Percentiles rank a stretch among this genome's conserved stretches.
Conservation (phyloP, 2,329 filamentous ascomycete species). For the Xylariaceae sp. region DNA sequence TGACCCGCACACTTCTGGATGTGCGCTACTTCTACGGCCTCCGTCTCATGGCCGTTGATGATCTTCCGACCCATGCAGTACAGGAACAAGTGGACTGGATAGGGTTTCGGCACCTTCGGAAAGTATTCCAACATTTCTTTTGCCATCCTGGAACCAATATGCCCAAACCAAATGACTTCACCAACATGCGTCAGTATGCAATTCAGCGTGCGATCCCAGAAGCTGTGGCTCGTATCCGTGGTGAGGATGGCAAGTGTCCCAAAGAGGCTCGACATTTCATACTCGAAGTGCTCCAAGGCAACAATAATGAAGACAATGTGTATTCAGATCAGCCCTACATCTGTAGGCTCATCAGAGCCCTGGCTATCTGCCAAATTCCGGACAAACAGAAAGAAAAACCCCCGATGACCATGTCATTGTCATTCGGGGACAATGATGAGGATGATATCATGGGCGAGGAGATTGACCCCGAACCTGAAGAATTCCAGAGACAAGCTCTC, state of each 20-base stretch:
- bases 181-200: slow-evolving; percentile 77
- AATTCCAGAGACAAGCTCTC: slow-evolving; percentile 50
- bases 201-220: slow-evolving; percentile 80
- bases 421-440: slow-evolving; percentile 38
- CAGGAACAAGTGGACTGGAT: slow-evolving; percentile 65
- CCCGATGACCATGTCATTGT: slow-evolving; percentile 40
- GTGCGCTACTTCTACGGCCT: slow-evolving; percentile 91
- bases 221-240: slow-evolving; percentile 74
- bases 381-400: slow-evolving; percentile 37
- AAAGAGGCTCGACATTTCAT: slow-evolving; percentile 77
- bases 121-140: slow-evolving; percentile 82
- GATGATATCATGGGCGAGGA: slow-evolving; percentile 40
- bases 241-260: slow-evolving; percentile 72
- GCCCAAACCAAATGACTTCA: slow-evolving; percentile 86
- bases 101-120: slow-evolving; percentile 78
- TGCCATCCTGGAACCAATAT: slow-evolving; percentile 75
- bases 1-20: slow-evolving; percentile 87
- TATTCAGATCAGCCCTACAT: slow-evolving; percentile 91
- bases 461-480: slow-evolving; percentile 38
- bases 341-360: slow-evolving; percentile 65
- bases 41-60: slow-evolving; percentile 75
- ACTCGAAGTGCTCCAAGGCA: slow-evolving; percentile 84
- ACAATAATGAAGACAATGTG: slow-evolving; percentile 87
- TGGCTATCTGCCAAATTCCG: slow-evolving; percentile 57
- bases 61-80: slow-evolving; percentile 71